Evolutionary conservation across 805 yeast species (phyloP).

Genomic region (Barnettozyma wickerhamii): DNA sequence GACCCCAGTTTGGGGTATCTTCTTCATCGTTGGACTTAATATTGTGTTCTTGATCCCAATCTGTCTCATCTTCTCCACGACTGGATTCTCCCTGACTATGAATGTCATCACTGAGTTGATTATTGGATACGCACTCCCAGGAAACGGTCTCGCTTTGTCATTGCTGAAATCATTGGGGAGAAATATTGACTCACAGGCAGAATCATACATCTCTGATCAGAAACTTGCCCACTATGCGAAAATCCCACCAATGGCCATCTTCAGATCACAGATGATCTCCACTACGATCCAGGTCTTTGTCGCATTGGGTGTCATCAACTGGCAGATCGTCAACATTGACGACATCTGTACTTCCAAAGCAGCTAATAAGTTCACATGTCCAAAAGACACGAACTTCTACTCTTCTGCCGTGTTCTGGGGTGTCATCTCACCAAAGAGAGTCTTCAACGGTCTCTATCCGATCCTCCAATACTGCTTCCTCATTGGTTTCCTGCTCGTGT

Average conservation of each 20-base stretch:
- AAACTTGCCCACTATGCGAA: conserved; percentile 46
- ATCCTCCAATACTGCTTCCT: conserved; percentile 60
- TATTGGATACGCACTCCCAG: conserved; percentile 51
- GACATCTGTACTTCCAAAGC: conserved; percentile 33
- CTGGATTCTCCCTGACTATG: conserved; percentile 44
- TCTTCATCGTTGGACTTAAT: conserved; percentile 48
- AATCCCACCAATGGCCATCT: conserved; percentile 55
- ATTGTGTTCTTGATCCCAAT: conserved; percentile 48
- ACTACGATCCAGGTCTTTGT: conserved; percentile 29
- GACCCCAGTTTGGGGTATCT: conserved; percentile 59
- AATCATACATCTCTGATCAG: conserved; percentile 48
- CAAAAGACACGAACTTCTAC: conserved; percentile 39
- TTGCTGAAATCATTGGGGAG: conserved; percentile 49
- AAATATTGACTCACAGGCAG: conserved; percentile 62
- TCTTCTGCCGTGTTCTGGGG: conserved; percentile 43
- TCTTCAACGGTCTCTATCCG: conserved; percentile 56
- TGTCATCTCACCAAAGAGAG: conserved; percentile 51
- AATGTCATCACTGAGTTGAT: conserved; percentile 54
- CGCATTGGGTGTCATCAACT: conserved; percentile 31
- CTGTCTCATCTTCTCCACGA: conserved; percentile 41
- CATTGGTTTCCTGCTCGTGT: conserved; percentile 40
- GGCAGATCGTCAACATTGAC: conserved; percentile 31
- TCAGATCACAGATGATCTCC: conserved; percentile 40
- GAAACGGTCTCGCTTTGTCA: conserved; percentile 51
- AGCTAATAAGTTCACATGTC: conserved; percentile 36